Conservation (phyloP, 495 filamentous ascomycete species). For the Astrothelium subdiscretum region DNA sequence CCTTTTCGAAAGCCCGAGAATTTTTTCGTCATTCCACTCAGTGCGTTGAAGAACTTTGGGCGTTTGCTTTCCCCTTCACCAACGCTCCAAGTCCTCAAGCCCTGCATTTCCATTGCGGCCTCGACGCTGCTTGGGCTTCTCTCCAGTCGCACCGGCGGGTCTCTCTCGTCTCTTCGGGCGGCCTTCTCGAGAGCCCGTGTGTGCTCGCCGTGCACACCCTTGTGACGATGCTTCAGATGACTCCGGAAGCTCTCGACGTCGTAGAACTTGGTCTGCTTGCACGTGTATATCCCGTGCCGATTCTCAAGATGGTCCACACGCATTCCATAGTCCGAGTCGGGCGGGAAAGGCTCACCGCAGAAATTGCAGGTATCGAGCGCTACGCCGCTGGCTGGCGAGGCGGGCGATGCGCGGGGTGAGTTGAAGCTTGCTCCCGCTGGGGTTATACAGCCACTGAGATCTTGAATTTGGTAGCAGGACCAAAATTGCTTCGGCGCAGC, state of each 20-base stretch:
- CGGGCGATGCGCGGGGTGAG: background rate
- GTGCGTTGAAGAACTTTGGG: background rate
- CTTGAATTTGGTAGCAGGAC: background rate
- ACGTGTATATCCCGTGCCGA: background rate
- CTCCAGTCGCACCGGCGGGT: background rate
- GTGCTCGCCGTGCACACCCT: background rate
- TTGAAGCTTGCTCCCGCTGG: background rate
- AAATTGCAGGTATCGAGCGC: background rate
- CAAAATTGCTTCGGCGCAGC: background rate
- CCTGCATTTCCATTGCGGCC: background rate
- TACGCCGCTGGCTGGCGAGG: background rate
- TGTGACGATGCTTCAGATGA: background rate
- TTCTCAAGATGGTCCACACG: background rate
- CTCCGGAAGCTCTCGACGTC: background rate
- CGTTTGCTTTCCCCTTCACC: background rate
- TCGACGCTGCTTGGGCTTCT: background rate
- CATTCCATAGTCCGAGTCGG: background rate
- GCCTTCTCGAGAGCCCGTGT: background rate
- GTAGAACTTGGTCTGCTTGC: conserved; percentile 2
- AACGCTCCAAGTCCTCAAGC: background rate
- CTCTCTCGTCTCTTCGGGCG: background rate
- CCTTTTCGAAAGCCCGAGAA: background rate
- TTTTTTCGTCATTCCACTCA: background rate
- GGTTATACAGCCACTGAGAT: background rate
- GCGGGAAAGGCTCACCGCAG: background rate